Evolutionary conservation across 129 eudicot genomes (phyloP), one percentile per base, ranked within the genome.

Genomic region (Chrysanthemum seticuspe): DNA sequence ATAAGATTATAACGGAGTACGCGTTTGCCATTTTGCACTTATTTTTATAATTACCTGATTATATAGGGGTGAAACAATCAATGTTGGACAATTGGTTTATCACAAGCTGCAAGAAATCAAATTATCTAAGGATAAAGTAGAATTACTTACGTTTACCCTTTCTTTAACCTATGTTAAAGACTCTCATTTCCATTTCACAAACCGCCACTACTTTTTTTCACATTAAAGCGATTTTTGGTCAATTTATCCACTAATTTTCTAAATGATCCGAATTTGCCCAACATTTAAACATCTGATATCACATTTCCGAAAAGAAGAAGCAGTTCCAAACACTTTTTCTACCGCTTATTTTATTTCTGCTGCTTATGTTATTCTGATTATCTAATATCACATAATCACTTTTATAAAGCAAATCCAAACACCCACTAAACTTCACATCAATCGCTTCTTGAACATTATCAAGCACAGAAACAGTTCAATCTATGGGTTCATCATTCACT

Each of bases 321-420:
- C 73, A 51, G 48, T 51, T 27, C 50, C 74, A 70, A 54, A 4
- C 34, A 54, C 64, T 55, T n/a, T 18, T 54, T 55, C 53, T 31
- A 70, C 12, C 1, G 0, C 52, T 3, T 5, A 12, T 60, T 70
- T 15, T 31, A 6, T 31, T 31, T 10, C 6, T 31, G 64, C 18
- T 54, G 10, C 10, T 19, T 68, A 66, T 50, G 13, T 13, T 15
- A 68, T 50, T 25, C 36, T 10, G 25, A 27, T 51, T 13, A 51
- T 52, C 25, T 56, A n/a, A 29, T 31, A 25, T 14, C 48, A 51
- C 61, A 53, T 27, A 54, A 16, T 11, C 54, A 36, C 50, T 55
- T 70, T 11, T 10, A 27, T 14, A 27, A 69, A 4, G 27, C 62
- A 69, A 15, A 69, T 29, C 63, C 31, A 52, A 14, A 53, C 27